Conservation (phyloP, 169 alveolate species). For the Blepharisma undulans region DNA sequence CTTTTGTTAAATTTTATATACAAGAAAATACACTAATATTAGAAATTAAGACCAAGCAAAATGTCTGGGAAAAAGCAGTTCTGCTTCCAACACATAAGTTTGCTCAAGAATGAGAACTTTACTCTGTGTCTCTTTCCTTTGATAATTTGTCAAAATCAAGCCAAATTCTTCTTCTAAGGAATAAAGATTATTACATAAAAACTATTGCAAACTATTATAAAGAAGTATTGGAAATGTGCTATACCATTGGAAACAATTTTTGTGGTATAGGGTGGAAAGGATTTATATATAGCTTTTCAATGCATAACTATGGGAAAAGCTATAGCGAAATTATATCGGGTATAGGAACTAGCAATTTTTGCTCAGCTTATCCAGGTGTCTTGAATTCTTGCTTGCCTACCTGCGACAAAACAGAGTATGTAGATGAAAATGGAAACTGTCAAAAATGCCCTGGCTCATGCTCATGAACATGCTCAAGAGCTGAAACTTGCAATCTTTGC, state of each 20-base stretch:
- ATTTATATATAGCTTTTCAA: not conserved
- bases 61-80: not conserved
- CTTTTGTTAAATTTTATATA: too few relatives aligned
- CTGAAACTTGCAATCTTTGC: not conserved
- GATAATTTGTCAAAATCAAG: not conserved
- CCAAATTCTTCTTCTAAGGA: not conserved
- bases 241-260: not conserved
- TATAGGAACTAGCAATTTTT: not conserved
- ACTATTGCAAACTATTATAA: too few relatives aligned
- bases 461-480: not conserved
- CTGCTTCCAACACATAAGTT: not conserved
- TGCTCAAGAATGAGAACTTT: not conserved
- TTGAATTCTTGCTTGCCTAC: not conserved
- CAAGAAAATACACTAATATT: too few relatives aligned
- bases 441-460: not conserved
- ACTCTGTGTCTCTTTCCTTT: not conserved
- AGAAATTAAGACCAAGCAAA: too few relatives aligned
- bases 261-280: not conserved
- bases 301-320: not conserved
- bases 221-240: not conserved
- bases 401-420: not conserved
- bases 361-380: not conserved
- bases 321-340: not conserved
- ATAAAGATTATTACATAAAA: too few relatives aligned
- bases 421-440: not conserved